phyloP scores from a whole-genome alignment of 768 basidiomycete genomes.

The Daedaleopsis nitida region DNA sequence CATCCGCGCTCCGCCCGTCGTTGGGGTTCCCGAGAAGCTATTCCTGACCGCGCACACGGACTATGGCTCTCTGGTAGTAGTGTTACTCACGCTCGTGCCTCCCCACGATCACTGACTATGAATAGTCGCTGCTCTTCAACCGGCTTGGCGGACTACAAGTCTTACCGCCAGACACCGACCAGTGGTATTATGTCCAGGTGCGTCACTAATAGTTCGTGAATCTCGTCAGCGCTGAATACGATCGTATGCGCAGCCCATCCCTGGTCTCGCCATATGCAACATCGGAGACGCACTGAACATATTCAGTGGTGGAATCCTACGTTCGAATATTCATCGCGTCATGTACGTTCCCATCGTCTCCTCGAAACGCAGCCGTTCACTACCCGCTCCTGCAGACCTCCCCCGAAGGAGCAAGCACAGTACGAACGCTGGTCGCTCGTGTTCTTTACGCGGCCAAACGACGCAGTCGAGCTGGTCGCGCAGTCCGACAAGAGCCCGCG shows the following conservation, averaged over 20 bases:
- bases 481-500: constrained; percentile 50
- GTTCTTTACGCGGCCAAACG: constrained; percentile 66
- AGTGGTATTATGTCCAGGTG: constrained; percentile 72
- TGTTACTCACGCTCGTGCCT: neutral
- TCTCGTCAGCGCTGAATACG: neutral
- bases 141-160: constrained; percentile 72
- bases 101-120: neutral
- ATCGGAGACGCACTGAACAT: constrained; percentile 58
- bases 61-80: constrained; percentile 37
- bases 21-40: constrained; percentile 24
- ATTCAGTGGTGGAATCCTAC: constrained; percentile 65
- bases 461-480: constrained; percentile 52
- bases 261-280: constrained; percentile 38
- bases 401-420: constrained; percentile 56
- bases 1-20: constrained; percentile 35
- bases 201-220: constrained; percentile 6
- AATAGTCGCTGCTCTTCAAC: constrained; percentile 70
- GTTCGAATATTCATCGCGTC: constrained; percentile 68
- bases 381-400: constrained; percentile 39
- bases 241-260: constrained; percentile 28
- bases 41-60: constrained; percentile 39
- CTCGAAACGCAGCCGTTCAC: neutral
- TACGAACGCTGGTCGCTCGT: constrained; percentile 67
- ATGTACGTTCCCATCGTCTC: constrained; percentile 34
- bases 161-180: constrained; percentile 55